Base-by-base conservation (phyloP, 768 basidiomycete genomes). In the Cystobasidium ongulense region DNA sequence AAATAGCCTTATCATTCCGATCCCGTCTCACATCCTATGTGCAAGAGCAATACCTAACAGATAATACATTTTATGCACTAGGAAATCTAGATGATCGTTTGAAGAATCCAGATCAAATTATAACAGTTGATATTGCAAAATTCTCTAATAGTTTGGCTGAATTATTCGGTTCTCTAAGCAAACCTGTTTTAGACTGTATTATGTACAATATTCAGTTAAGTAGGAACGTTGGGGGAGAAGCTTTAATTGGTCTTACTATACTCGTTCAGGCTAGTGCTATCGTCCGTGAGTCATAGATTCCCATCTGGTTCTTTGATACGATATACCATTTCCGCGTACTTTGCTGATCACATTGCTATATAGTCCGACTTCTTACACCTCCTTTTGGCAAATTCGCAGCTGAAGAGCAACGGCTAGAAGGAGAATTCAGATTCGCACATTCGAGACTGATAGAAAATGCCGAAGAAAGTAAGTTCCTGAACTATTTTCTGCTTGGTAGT, bases 31-130 rank as follows among this genome's bases (percentile, higher is more conserved):
- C 94, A 0, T 84, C 86, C 57, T 87, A 90, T 76, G 88, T 94
- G 1, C 85, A 97, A 83, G 84, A 85, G 52, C 86, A 88, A 76
- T 98, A 99, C 80, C 85, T 99, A 21, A 86, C 88, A 61, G 89
- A 89, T 53, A 94, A 94, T 80, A 86, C 91, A 15, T 99, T 93
- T 81, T 99, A 99, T 81, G 95, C 96, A 81, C 81, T 99, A 18
- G 87, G 92, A 89, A 77, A 74, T 88, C 68, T 81, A 35, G 54
- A 66, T 79, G 95, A 97, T 80, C 85, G 95, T 63, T 92, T 97
- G 63, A 92, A 92, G 84, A 96, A 97, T 77, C 89, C 91, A 18
- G 93, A 97, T 80, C 92, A 96, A 89, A 92, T 93, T 89, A 90
- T 96, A 65, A 95, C 92, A 1, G 88, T 94, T 73, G 95, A 98